These are phyloP conservation scores for Ascochyta koolunga DNA, from an alignment of 2,329 filamentous ascomycete species.

Conservation along the genomic window DNA sequence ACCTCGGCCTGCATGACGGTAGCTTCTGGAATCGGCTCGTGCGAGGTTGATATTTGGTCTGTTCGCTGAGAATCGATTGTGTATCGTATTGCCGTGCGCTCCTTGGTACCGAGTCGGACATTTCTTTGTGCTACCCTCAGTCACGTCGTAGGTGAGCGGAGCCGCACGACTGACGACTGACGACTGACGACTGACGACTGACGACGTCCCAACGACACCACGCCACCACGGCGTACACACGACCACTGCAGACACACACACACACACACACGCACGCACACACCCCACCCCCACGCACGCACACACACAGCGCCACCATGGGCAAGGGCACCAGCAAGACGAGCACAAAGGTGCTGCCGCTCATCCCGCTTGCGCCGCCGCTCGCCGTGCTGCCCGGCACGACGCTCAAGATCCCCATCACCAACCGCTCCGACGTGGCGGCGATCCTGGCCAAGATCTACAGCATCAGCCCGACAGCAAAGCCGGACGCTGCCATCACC, in stretches of 20 bases:
- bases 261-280: no score
- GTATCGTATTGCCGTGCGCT: no score
- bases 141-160: no score
- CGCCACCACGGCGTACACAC: no score
- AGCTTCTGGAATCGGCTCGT: no score
- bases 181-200: neutral
- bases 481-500: slow-evolving; percentile 71
- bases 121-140: neutral
- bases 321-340: slow-evolving; percentile 44
- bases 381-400: slow-evolving; percentile 85
- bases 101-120: neutral
- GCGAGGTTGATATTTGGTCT: no score
- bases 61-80: no score
- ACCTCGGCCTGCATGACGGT: slow-evolving; percentile 17
- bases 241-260: no score
- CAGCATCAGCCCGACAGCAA: slow-evolving; percentile 70
- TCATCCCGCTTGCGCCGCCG: slow-evolving; percentile 82
- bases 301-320: slow-evolving; percentile 28
- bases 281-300: neutral
- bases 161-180: slow-evolving; percentile 9
- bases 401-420: slow-evolving; percentile 81
- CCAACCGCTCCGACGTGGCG: slow-evolving; percentile 83
- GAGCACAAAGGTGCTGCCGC: slow-evolving; percentile 61
- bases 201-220: no score
- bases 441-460: slow-evolving; percentile 87